A percentile compares a stretch with the other conserved stretches of the same genome.
These are phyloP conservation scores for Salix caprea DNA, from an alignment of 345 rosid genomes.

Conservation along the genomic window DNA sequence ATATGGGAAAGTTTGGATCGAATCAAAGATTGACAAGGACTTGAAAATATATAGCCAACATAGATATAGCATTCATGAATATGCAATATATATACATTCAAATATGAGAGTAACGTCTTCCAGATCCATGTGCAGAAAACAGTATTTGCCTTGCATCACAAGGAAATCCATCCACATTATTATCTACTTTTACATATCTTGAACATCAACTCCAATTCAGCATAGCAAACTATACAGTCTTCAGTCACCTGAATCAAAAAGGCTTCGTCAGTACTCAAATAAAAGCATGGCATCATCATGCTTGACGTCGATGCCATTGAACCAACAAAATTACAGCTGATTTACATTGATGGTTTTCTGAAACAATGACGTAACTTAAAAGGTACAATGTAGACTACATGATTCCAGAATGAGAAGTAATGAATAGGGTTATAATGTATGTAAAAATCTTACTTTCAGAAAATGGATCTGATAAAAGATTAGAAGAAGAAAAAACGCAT, in stretches of 20 bases:
- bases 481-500: no score
- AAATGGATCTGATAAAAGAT: no score
- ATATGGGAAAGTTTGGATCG: no score
- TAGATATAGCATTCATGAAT: background rate
- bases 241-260: conserved; percentile 6
- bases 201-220: conserved; percentile 2
- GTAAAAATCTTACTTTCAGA: background rate
- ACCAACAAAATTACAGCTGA: background rate
- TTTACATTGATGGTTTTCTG: background rate
- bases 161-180: background rate
- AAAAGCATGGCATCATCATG: background rate
- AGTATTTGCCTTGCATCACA: background rate
- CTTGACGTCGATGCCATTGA: background rate
- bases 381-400: background rate
- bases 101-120: background rate
- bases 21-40: no score
- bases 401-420: background rate
- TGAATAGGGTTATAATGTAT: background rate
- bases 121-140: background rate
- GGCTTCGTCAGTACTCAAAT: background rate
- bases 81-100: background rate
- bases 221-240: background rate
- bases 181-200: background rate
- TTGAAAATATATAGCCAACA: background rate
- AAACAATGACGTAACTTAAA: background rate